A percentile compares a stretch with the other conserved stretches of the same genome.
Conservation (phyloP, 495 filamentous ascomycete species). For the Podospora fimiseda region DNA sequence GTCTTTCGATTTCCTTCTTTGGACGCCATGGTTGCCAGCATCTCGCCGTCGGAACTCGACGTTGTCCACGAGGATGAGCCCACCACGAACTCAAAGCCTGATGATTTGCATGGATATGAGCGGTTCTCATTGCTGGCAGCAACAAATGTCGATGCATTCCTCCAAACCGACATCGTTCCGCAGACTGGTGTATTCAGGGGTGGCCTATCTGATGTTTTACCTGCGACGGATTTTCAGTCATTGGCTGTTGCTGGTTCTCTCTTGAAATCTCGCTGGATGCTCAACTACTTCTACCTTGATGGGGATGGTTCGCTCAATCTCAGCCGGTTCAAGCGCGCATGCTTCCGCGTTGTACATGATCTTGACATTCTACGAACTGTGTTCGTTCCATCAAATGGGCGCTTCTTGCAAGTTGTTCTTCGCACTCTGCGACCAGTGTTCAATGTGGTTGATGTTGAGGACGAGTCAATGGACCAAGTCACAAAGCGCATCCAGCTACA, state of each 20-base stretch:
- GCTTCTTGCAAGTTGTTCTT: constrained; percentile 56
- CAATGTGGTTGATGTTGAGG: constrained; percentile 43
- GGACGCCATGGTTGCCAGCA: constrained; percentile 9
- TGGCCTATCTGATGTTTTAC: constrained; percentile 46
- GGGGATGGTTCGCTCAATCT: constrained; percentile 43
- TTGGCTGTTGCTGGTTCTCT: constrained; percentile 51
- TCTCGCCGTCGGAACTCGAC: neutral
- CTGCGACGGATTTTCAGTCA: constrained; percentile 57
- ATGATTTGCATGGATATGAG: constrained; percentile 28
- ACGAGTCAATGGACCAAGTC: constrained; percentile 18
- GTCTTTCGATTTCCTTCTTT: constrained; percentile 32
- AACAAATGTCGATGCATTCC: constrained; percentile 40
- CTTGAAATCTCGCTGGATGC: constrained; percentile 37
- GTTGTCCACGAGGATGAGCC: neutral
- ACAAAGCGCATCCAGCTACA: neutral
- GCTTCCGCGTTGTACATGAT: constrained; percentile 29
- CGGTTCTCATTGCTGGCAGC: constrained; percentile 44
- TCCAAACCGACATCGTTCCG: constrained; percentile 48
- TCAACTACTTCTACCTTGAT: constrained; percentile 55
- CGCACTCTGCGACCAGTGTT: constrained; percentile 47
- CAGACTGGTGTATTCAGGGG: constrained; percentile 51
- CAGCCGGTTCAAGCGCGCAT: constrained; percentile 38
- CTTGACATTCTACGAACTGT: constrained; percentile 60
- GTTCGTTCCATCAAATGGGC: constrained; percentile 49
- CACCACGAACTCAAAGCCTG: constrained; percentile 4